These are phyloP conservation scores for Cynanchum wilfordii DNA, from an alignment of 257 asterid species.

Conservation along the genomic window DNA sequence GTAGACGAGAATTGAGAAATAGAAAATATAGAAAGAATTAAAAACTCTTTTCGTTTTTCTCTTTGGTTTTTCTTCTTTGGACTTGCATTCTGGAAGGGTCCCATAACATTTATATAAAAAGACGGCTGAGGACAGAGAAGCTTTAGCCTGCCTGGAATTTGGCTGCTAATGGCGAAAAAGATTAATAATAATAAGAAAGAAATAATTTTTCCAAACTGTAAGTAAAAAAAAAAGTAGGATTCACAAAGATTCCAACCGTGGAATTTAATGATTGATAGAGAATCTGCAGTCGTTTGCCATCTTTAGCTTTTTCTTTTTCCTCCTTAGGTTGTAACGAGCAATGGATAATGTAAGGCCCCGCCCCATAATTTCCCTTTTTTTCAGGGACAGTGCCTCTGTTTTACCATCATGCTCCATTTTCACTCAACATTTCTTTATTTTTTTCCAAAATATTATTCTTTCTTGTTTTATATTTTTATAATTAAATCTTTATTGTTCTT, in stretches of 20 bases:
- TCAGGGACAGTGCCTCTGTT: no score
- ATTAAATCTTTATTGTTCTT: no score
- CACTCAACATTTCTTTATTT: no score
- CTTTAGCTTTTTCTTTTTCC: not conserved
- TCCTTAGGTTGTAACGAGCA: not conserved
- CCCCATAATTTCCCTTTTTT: no score
- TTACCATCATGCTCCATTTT: no score
- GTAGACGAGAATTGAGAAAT: slow-evolving; percentile 46
- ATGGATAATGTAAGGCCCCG: slow-evolving; percentile 7
- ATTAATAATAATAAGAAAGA: no score
- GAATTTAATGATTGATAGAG: slow-evolving; percentile 14
- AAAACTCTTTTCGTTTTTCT: slow-evolving; percentile 15
- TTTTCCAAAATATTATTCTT: no score
- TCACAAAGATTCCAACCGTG: slow-evolving; percentile 11
- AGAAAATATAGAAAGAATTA: not conserved
- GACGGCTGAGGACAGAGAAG: slow-evolving; percentile 7
- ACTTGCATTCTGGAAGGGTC: slow-evolving; percentile 32
- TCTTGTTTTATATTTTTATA: no score
- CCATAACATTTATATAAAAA: slow-evolving; percentile 20
- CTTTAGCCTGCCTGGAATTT: slow-evolving; percentile 20
- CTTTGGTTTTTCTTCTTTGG: slow-evolving; percentile 27
- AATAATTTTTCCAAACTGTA: slow-evolving; percentile 5
- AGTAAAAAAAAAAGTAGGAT: not conserved
- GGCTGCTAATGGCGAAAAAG: slow-evolving; percentile 25
- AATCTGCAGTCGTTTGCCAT: slow-evolving; percentile 3